These are phyloP conservation scores for Neofusicoccum sp. DNA, from an alignment of 2,329 filamentous ascomycete species.

Conservation along the genomic window DNA sequence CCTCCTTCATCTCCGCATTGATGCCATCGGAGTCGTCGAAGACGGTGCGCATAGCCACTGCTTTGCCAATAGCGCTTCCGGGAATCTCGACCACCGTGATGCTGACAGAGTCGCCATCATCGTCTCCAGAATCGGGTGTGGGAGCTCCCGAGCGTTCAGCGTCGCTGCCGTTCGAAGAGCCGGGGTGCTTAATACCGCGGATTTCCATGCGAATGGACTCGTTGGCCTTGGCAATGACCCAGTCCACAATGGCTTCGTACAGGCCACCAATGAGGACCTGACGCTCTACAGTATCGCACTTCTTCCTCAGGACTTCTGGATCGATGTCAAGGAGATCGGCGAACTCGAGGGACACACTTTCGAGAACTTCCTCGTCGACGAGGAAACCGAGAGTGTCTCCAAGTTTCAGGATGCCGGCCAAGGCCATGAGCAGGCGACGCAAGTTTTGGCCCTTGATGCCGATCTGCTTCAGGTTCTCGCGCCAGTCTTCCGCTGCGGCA, in stretches of 20 bases:
- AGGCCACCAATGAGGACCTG: conserved; percentile 78
- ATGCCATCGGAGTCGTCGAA: conserved; percentile 94
- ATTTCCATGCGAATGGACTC: conserved; percentile 77
- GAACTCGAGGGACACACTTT: conserved; percentile 87
- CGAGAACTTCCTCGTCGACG: conserved; percentile 78
- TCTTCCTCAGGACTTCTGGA: conserved; percentile 73
- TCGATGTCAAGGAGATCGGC: conserved; percentile 82
- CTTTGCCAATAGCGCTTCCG: conserved; percentile 76
- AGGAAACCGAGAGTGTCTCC: conserved; percentile 85
- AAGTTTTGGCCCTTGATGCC: conserved; percentile 87
- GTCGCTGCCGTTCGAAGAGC: conserved; percentile 64
- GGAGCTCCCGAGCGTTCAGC: conserved; percentile 51
- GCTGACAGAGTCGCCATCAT: conserved; percentile 78
- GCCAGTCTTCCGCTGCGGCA: conserved; percentile 90
- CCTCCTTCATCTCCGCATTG: conserved; percentile 95
- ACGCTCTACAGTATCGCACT: conserved; percentile 82
- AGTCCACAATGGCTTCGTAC: conserved; percentile 93
- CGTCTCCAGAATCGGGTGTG: conserved; percentile 67
- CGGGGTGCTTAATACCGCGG: conserved; percentile 61
- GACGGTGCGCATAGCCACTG: conserved; percentile 80
- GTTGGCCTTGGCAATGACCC: conserved; percentile 88
- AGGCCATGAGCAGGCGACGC: conserved; percentile 77
- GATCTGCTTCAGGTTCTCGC: conserved; percentile 80
- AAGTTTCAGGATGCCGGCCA: conserved; percentile 85
- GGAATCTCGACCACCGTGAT: conserved; percentile 88